Evolutionary conservation across 441 rosid species (phyloP).

Genomic region (Biscutella auriculata): DNA sequence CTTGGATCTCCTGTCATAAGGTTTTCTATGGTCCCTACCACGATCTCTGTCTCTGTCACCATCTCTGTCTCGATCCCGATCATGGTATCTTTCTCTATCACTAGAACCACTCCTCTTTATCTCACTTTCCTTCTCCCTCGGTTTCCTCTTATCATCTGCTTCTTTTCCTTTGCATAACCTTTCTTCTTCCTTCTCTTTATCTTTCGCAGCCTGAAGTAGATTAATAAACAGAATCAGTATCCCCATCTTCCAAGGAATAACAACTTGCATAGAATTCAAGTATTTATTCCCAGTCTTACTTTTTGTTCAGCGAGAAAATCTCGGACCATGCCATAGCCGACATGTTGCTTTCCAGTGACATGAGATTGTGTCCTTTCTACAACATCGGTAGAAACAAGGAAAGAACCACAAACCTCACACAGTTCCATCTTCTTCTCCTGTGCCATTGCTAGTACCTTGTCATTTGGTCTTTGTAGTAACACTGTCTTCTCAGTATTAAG

Average conservation of each 20-base stretch:
- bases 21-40: conserved; percentile 45
- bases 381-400: conserved; percentile 89
- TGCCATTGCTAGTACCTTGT: conserved; percentile 56
- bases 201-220: conserved; percentile 55
- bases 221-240: conserved; percentile 1
- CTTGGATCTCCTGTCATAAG: conserved; percentile 47
- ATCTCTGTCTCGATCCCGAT: conserved; percentile 53
- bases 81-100: conserved; percentile 47
- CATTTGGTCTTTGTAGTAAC: conserved; percentile 53
- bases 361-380: conserved; percentile 95
- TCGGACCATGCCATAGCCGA: conserved; percentile 94
- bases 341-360: conserved; percentile 87
- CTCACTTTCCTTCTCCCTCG: conserved; percentile 36
- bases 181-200: conserved; percentile 69
- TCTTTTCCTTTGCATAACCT: conserved; percentile 70
- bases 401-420: conserved; percentile 95
- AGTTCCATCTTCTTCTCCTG: conserved; percentile 95
- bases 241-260: neutral
- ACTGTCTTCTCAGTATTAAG: conserved; percentile 66
- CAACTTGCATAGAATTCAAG: neutral
- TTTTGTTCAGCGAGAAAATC: conserved; percentile 76
- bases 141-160: conserved; percentile 62
- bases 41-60: conserved; percentile 51
- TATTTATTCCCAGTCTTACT: conserved; percentile 28
- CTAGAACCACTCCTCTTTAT: conserved; percentile 53